Percentiles rank a stretch among this genome's conserved stretches.
These are phyloP conservation scores for Pyracantha coccinea DNA, from an alignment of 331 rosid species.

Conservation along the genomic window DNA sequence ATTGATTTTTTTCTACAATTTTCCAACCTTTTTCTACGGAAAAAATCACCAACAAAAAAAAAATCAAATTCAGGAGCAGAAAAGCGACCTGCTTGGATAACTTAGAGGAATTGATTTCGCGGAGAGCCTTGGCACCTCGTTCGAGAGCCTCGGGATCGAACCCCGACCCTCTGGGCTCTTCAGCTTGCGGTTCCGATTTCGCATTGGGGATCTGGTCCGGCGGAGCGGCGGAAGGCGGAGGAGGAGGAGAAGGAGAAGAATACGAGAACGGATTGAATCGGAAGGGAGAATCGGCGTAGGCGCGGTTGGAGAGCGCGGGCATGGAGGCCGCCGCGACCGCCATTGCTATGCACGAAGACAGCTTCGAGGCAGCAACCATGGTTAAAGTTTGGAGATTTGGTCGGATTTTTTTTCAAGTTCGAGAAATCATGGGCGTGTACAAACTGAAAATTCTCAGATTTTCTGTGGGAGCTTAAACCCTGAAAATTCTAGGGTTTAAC, in stretches of 20 bases:
- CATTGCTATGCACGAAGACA: slow-evolving; percentile 55
- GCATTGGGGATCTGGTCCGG: slow-evolving; percentile 31
- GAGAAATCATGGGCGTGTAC: background rate
- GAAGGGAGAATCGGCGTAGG: slow-evolving; percentile 55
- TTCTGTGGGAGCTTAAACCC: slow-evolving; percentile 4
- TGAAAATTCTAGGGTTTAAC: slow-evolving; percentile 1
- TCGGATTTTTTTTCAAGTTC: background rate
- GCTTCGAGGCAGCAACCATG: slow-evolving; percentile 57
- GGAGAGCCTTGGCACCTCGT: slow-evolving; percentile 87
- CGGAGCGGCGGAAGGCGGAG: slow-evolving; percentile 21
- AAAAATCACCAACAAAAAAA: background rate
- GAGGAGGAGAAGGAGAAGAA: slow-evolving; percentile 39
- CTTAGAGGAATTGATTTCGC: slow-evolving; percentile 66
- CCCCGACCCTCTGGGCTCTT: slow-evolving; percentile 69
- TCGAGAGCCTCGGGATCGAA: slow-evolving; percentile 83
- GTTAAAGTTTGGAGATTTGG: slow-evolving; percentile 15
- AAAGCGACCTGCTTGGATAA: slow-evolving; percentile 53
- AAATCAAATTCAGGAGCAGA: background rate
- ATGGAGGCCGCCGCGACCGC: slow-evolving; percentile 59
- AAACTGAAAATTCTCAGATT: background rate
- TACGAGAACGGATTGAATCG: slow-evolving; percentile 56
- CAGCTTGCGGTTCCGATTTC: slow-evolving; percentile 42
- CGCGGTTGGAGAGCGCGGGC: slow-evolving; percentile 42
- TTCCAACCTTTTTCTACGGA: background rate
- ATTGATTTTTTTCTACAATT: background rate